A percentile compares a stretch with the other conserved stretches of the same genome.
Conservation (phyloP, 2,329 filamentous ascomycete genomes). For the Paecilomyces dactylethromorphus region DNA sequence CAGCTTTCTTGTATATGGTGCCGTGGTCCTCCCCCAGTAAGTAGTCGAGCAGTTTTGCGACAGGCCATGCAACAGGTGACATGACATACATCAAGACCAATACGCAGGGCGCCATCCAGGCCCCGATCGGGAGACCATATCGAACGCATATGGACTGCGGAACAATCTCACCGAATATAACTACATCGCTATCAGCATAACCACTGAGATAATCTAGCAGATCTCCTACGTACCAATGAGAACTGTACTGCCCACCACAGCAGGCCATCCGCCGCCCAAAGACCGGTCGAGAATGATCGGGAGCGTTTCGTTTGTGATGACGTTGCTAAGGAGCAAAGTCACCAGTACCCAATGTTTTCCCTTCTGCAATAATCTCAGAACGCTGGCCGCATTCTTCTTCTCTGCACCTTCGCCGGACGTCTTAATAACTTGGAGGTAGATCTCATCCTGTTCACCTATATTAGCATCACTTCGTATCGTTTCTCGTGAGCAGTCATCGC, state of each 20-base stretch:
- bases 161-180: conserved; percentile 96
- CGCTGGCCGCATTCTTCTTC: conserved; percentile 74
- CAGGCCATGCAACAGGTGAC: conserved; percentile 85
- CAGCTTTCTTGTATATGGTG: conserved; percentile 96
- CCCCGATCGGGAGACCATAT: conserved; percentile 90
- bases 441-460: conserved; percentile 63
- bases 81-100: conserved; percentile 86
- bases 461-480: neutral
- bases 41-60: conserved; percentile 89
- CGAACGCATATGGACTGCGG: conserved; percentile 95
- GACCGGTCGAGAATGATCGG: conserved; percentile 93
- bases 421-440: conserved; percentile 92
- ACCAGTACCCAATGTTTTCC: conserved; percentile 99
- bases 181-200: conserved; percentile 39
- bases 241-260: conserved; percentile 85
- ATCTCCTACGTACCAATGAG: conserved; percentile 65
- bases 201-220: conserved; percentile 1
- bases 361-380: conserved; percentile 70
- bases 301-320: conserved; percentile 94
- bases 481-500: conserved; percentile 5
- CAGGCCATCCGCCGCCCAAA: conserved; percentile 88
- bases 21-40: conserved; percentile 92
- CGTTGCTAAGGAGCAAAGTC: conserved; percentile 86
- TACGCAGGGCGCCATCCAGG: conserved; percentile 85
- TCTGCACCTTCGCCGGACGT: conserved; percentile 80